These are phyloP conservation scores for Candida broadrunensis DNA, from an alignment of 805 yeast species.

Conservation along the genomic window DNA sequence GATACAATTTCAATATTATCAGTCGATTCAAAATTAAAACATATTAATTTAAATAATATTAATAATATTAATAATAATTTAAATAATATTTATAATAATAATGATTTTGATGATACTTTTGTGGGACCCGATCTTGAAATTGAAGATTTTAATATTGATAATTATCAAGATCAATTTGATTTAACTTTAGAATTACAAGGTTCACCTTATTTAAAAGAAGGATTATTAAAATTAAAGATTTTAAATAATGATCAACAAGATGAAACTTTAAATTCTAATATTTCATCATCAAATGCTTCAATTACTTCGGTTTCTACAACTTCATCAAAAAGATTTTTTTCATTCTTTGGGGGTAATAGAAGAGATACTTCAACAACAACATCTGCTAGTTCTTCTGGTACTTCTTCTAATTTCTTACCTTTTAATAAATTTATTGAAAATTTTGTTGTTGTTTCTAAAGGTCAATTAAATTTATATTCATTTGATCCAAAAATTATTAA, in stretches of 20 bases:
- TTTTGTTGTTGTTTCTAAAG: slow-evolving; percentile 68
- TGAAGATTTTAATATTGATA: slow-evolving; percentile 37
- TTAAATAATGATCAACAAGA: slow-evolving; percentile 37
- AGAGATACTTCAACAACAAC: slow-evolving; percentile 2
- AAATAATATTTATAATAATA: slow-evolving; percentile 8
- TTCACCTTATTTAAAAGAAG: slow-evolving; percentile 79
- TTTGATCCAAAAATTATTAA: slow-evolving; percentile 46
- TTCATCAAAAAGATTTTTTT: slow-evolving; percentile 19
- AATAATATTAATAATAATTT: slow-evolving; percentile 3
- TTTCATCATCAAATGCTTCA: slow-evolving; percentile 7
- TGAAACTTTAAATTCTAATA: slow-evolving; percentile 9
- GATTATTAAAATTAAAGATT: slow-evolving; percentile 48
- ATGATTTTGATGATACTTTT: slow-evolving; percentile 6
- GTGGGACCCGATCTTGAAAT: slow-evolving; percentile 12
- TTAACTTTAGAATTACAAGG: slow-evolving; percentile 63
- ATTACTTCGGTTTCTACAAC: slow-evolving; percentile 11
- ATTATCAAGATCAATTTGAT: slow-evolving; percentile 51
- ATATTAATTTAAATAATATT: slow-evolving; percentile 10
- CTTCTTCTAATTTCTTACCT: slow-evolving; percentile 2
- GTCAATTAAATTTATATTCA: slow-evolving; percentile 58
- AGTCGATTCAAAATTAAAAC: slow-evolving; percentile 21
- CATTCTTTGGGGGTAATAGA: slow-evolving; percentile 19
- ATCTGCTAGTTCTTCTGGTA: slow-evolving; percentile 1
- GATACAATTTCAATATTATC: slow-evolving; percentile 35
- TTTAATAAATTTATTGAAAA: slow-evolving; percentile 38